Evolutionary conservation across 345 rosid genomes (phyloP).

Genomic region (Cardamine resedifolia): DNA sequence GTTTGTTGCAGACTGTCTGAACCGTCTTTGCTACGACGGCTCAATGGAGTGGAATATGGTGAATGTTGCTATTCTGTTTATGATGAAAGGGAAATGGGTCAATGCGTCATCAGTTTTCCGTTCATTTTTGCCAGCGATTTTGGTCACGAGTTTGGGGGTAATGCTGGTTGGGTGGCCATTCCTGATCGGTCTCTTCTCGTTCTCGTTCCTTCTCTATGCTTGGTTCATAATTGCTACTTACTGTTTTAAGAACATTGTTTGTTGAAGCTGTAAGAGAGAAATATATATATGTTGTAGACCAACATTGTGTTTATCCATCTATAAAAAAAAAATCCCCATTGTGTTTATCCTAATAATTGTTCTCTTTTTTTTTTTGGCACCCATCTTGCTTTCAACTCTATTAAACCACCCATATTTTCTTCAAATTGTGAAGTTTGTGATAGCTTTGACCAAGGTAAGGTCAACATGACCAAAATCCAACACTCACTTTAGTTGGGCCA

Average conservation of each 20-base stretch:
- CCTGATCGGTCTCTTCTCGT: constrained; percentile 62
- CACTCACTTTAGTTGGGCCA: too few relatives aligned
- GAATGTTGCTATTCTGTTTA: constrained; percentile 58
- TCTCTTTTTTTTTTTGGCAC: not conserved
- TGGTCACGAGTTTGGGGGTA: constrained; percentile 60
- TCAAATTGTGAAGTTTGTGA: not conserved
- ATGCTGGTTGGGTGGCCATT: constrained; percentile 77
- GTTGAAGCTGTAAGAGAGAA: constrained; percentile 36
- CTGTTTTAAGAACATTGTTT: constrained; percentile 52
- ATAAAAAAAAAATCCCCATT: not conserved
- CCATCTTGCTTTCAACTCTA: not conserved
- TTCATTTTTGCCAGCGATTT: constrained; percentile 63
- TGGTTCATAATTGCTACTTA: constrained; percentile 78
- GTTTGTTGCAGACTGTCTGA: constrained; percentile 73
- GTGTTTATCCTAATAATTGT: constrained; percentile 3
- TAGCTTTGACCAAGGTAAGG: too few relatives aligned
- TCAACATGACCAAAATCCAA: too few relatives aligned
- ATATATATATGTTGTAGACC: not conserved
- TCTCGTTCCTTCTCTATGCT: constrained; percentile 57
- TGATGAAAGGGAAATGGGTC: constrained; percentile 73
- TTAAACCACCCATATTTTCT: not conserved
- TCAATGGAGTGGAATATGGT: constrained; percentile 94
- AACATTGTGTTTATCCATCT: constrained; percentile 14
- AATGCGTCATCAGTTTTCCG: constrained; percentile 53
- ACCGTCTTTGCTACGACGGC: constrained; percentile 66